Conservation (phyloP, 805 yeast genomes). For the Lipomyces orientalis region DNA sequence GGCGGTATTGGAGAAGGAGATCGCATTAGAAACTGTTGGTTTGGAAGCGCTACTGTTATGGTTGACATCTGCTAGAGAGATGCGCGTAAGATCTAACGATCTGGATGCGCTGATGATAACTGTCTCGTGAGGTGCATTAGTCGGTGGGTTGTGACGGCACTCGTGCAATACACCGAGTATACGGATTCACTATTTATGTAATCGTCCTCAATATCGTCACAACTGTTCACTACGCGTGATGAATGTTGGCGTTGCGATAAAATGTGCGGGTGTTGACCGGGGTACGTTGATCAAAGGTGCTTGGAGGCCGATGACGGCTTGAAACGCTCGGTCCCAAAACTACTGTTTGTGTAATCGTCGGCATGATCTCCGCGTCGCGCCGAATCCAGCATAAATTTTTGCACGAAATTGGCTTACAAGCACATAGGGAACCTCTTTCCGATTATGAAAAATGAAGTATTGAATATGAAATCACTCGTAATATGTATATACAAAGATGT, state of each 20-base stretch:
- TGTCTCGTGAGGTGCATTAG: slow-evolving; percentile 5
- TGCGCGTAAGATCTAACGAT: slow-evolving; percentile 2
- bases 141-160: not conserved
- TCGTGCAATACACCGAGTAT: not conserved
- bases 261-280: not conserved
- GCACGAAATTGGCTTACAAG: too few relatives aligned
- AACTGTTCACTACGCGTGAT: not conserved
- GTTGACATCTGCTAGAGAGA: slow-evolving; percentile 1
- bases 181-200: not conserved
- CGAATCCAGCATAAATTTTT: not conserved
- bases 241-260: not conserved
- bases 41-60: not conserved
- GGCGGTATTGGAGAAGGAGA: slow-evolving; percentile 7
- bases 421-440: not conserved
- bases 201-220: not conserved
- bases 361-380: not conserved
- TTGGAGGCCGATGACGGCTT: not conserved
- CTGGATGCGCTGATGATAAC: not conserved
- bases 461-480: not conserved
- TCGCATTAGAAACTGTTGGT: slow-evolving; percentile 3
- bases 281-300: not conserved
- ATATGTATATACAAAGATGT: not conserved
- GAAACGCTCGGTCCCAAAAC: not conserved
- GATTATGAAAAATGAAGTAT: not conserved
- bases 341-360: not conserved